phyloP scores from a whole-genome alignment of 768 basidiomycete genomes.

The button mushroom (Agaricus bisporus) region DNA sequence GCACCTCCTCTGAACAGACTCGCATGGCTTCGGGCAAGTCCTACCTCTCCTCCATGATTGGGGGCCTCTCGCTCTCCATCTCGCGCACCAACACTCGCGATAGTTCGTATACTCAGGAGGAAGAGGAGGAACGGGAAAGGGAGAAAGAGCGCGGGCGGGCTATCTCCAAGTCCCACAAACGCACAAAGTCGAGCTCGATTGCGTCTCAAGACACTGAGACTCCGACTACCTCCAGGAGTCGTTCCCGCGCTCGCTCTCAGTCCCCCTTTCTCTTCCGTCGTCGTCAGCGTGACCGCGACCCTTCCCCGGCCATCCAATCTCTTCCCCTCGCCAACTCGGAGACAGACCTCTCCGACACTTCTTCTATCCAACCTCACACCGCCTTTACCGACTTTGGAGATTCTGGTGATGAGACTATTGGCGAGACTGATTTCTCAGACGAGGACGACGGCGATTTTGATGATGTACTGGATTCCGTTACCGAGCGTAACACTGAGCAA shows the following conservation, averaged over 20 bases:
- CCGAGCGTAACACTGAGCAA: slow-evolving; percentile 82
- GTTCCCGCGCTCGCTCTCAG: slow-evolving; percentile 54
- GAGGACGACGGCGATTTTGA: slow-evolving; percentile 56
- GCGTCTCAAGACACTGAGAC: slow-evolving; percentile 19
- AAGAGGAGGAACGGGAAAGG: background rate
- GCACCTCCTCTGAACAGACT: slow-evolving; percentile 31
- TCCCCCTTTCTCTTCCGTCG: slow-evolving; percentile 79
- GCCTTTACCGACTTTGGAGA: slow-evolving; percentile 55
- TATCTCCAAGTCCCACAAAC: slow-evolving; percentile 35
- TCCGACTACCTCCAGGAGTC: slow-evolving; percentile 34
- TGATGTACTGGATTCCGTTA: slow-evolving; percentile 64
- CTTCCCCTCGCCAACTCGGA: slow-evolving; percentile 58
- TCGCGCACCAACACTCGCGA: slow-evolving; percentile 43
- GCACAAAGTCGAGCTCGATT: slow-evolving; percentile 30
- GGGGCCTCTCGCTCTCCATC: slow-evolving; percentile 59
- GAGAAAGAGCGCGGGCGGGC: slow-evolving; percentile 50
- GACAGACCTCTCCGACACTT: slow-evolving; percentile 49
- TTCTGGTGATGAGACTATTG: slow-evolving; percentile 59
- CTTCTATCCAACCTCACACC: slow-evolving; percentile 53
- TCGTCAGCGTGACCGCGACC: slow-evolving; percentile 53
- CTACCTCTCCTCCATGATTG: slow-evolving; percentile 66
- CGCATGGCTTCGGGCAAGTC: slow-evolving; percentile 41
- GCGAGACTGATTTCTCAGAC: slow-evolving; percentile 53
- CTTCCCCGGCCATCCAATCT: slow-evolving; percentile 51
- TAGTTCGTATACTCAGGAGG: slow-evolving; percentile 30